Base-by-base conservation (phyloP, 1,139 yeast species). In the Hyphopichia buzzinii region DNA sequence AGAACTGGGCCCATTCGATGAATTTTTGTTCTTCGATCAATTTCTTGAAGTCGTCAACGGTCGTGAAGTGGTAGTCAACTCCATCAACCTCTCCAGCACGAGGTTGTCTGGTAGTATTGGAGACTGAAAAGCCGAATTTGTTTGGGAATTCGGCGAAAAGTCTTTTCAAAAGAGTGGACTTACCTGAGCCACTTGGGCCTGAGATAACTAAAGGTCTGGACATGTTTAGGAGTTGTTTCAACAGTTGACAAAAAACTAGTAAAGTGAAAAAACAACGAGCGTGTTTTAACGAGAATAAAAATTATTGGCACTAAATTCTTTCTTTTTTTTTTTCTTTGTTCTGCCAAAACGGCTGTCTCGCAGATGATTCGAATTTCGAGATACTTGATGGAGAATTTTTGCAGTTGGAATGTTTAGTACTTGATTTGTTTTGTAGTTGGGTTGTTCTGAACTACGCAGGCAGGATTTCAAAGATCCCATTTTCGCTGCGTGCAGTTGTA, bases 181-280 rank as follows among this genome's bases (percentile, higher is more conserved):
- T 92, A 44, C 99, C 99, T 27, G 97, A 77, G 46, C 96, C 99
- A 37, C 96, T 87, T 37, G 98, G 98, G 45, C 98, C 98, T 29
- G 97, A 89, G 44, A 92, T 78, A 45, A 92, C 97, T 49, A 92
- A 84, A 39, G 97, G 97, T 66, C 95, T 59, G 26, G 52, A 39
- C 63, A 59, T 57, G 17, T 8, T 17, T 6, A 17, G 17, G 12
- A 13, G 16, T 12, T 8, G 17, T 14, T 11, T 7, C 10, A 10
- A 8, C 24, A 21, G 24, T 8, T 21, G 11, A 21, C 11, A 21
- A 21, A 8, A 11, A 21, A 21, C 8, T 21, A 21, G 11, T 21
- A 8, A 8, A 21, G 11, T 21, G 24, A 16, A 29, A 17, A n/a
- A 3, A 23, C 23, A 29, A 29, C 30, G 23, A 6, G 24, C 5